Evolutionary conservation across 108 stramenopile genomes (phyloP).

Genomic region (Cafeteria roenbergensis): DNA sequence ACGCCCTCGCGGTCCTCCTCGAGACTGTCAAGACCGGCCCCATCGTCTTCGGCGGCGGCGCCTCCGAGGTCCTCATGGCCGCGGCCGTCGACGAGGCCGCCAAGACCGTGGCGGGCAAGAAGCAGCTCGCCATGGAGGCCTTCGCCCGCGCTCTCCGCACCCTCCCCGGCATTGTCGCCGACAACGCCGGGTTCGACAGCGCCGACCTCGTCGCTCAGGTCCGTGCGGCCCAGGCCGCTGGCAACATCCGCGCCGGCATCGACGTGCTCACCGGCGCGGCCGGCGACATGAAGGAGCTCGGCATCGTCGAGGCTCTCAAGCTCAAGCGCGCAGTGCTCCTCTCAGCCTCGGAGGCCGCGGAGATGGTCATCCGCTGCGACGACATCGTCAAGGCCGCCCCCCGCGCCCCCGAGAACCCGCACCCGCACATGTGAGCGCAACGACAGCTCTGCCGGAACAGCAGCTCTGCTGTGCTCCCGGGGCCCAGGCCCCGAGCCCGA

Average conservation of each 20-base stretch:
- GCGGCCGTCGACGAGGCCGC: conserved; percentile 68
- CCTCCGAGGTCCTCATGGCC: conserved; percentile 73
- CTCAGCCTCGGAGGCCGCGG: conserved; percentile 92
- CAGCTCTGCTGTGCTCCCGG: no score
- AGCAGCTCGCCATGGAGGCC: conserved; percentile 91
- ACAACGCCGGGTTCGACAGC: conserved; percentile 98
- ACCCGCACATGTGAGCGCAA: no score
- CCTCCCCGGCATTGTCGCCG: conserved; percentile 90
- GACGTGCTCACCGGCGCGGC: conserved; percentile 84
- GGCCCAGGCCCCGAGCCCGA: no score
- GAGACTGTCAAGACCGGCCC: conserved; percentile 86
- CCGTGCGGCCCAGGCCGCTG: conserved; percentile 73
- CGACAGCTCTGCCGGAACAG: no score
- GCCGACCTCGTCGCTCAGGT: conserved; percentile 87
- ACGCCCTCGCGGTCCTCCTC: conserved; percentile 82
- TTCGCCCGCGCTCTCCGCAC: conserved; percentile 84
- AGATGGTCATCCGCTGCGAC: conserved; percentile 97
- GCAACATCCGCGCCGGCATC: conserved; percentile 66
- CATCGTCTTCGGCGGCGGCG: conserved; percentile 87
- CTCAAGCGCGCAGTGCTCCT: conserved; percentile 85
- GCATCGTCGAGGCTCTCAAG: conserved; percentile 82
- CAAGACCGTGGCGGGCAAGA: conserved; percentile 80
- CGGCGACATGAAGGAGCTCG: conserved; percentile 82
- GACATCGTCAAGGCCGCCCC: conserved; percentile 97
- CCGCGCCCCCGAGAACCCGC: conserved; percentile 10